Percentiles rank a stretch among this genome's conserved stretches.
phyloP scores from a whole-genome alignment of 2,329 filamentous ascomycete genomes.

The Westerdykella aurantiaca region DNA sequence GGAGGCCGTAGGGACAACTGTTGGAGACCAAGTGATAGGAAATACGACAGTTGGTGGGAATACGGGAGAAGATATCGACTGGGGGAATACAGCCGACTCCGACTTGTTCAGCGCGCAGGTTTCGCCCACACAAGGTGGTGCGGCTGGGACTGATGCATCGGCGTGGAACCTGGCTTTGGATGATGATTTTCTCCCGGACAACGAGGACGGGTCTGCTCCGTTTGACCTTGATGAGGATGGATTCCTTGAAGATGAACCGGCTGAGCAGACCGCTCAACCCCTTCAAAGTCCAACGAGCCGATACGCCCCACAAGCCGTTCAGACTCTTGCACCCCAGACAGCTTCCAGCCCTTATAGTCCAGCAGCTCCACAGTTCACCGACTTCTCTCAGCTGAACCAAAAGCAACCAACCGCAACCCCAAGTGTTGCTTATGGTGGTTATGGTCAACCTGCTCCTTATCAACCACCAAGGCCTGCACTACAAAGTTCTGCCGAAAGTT shows the following conservation, averaged over 20 bases:
- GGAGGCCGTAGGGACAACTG: constrained; percentile 27
- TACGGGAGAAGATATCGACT: constrained; percentile 27
- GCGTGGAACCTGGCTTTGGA: constrained; percentile 82
- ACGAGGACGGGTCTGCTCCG: constrained; percentile 40
- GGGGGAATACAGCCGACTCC: constrained; percentile 30
- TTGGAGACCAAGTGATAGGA: constrained; percentile 27
- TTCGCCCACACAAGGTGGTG: constrained; percentile 10
- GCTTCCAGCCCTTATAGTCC: constrained; percentile 46
- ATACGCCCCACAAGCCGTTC: constrained; percentile 36
- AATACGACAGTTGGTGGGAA: constrained; percentile 27
- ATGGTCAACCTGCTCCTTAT: constrained; percentile 22
- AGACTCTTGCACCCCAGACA: constrained; percentile 12
- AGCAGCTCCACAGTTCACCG: constrained; percentile 46
- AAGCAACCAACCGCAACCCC: constrained; percentile 14
- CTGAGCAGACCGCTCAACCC: constrained; percentile 27
- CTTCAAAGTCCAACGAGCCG: constrained; percentile 16
- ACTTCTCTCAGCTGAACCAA: constrained; percentile 38
- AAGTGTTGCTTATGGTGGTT: constrained; percentile 23
- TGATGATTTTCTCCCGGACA: constrained; percentile 62
- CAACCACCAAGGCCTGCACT: constrained; percentile 43
- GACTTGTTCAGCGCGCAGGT: constrained; percentile 27
- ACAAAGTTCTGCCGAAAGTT: constrained; percentile 62
- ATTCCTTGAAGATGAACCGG: constrained; percentile 66
- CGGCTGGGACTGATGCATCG: constrained; percentile 55
- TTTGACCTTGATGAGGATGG: constrained; percentile 81